Percentiles rank a stretch among this genome's conserved stretches.
Evolutionary conservation across 2,329 filamentous ascomycete species (phyloP).

Genomic region (Cercospora beticola): DNA sequence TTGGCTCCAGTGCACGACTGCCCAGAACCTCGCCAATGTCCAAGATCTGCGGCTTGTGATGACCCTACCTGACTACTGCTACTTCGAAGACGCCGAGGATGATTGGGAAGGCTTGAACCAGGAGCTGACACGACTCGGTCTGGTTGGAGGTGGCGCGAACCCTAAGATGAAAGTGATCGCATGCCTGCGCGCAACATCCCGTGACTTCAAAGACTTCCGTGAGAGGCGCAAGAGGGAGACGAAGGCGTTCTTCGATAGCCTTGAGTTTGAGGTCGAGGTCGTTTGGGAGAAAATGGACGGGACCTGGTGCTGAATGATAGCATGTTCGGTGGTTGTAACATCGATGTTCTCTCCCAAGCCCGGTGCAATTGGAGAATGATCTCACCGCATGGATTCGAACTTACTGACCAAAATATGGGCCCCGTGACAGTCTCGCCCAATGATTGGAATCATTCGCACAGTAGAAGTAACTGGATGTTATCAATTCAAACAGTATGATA

Average conservation of each 20-base stretch:
- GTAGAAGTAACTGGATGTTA: too few species aligned
- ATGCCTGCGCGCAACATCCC: background rate
- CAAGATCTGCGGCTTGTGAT: background rate
- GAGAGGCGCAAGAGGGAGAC: background rate
- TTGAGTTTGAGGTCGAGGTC: background rate
- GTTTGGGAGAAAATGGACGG: too few species aligned
- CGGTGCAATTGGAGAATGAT: too few species aligned
- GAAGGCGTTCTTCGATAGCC: background rate
- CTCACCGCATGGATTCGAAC: too few species aligned
- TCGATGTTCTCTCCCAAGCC: too few species aligned
- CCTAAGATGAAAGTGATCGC: background rate
- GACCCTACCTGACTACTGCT: background rate
- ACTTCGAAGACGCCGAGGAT: background rate
- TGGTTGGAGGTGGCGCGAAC: background rate
- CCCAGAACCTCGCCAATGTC: background rate
- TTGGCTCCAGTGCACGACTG: background rate
- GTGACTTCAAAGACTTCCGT: background rate
- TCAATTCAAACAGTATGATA: too few species aligned
- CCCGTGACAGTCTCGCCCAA: too few species aligned
- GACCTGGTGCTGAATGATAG: too few species aligned
- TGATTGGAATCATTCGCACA: too few species aligned
- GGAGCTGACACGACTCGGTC: background rate
- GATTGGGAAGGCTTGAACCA: background rate
- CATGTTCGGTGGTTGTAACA: too few species aligned
- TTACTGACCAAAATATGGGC: too few species aligned